These are phyloP conservation scores for Mariannaea elegans DNA, from an alignment of 2,329 filamentous ascomycete species.

Conservation along the genomic window DNA sequence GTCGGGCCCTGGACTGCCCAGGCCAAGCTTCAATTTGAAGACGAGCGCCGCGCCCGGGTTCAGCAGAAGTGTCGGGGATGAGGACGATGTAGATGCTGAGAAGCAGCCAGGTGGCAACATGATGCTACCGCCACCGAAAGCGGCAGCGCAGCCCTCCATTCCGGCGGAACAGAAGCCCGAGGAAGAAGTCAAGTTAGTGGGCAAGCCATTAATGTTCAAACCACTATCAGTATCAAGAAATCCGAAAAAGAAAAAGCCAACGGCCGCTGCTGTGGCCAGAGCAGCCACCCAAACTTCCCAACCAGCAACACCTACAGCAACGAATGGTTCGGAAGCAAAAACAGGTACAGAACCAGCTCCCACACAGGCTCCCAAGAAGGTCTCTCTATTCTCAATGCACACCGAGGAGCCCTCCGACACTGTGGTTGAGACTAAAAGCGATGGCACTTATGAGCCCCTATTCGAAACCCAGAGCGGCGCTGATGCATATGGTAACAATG, in stretches of 20 bases:
- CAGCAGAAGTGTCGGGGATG: constrained; percentile 61
- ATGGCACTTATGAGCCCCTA: constrained; percentile 60
- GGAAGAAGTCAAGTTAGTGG: constrained; percentile 74
- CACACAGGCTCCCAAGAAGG: constrained; percentile 55
- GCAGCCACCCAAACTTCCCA: constrained; percentile 17
- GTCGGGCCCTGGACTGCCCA: constrained; percentile 29
- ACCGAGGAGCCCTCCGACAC: constrained; percentile 48
- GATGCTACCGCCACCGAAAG: constrained; percentile 53
- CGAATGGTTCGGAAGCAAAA: constrained; percentile 33
- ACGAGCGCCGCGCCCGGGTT: constrained; percentile 88
- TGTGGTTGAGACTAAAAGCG: constrained; percentile 27
- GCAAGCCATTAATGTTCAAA: constrained; percentile 87
- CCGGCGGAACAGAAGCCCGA: constrained; percentile 65
- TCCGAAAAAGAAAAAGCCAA: constrained; percentile 70
- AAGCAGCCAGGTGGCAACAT: constrained; percentile 33
- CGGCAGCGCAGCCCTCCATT: constrained; percentile 56
- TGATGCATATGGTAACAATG: constrained; percentile 28
- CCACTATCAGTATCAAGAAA: constrained; percentile 86
- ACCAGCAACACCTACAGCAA: constrained; percentile 12
- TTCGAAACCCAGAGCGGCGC: constrained; percentile 49
- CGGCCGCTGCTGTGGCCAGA: constrained; percentile 30
- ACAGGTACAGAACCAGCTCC: constrained; percentile 22
- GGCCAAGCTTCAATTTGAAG: constrained; percentile 70
- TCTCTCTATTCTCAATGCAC: constrained; percentile 75
- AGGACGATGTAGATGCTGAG: constrained; percentile 29